phyloP scores from a whole-genome alignment of 1,284 basidiomycete species.

The Pseudozyma pruni region DNA sequence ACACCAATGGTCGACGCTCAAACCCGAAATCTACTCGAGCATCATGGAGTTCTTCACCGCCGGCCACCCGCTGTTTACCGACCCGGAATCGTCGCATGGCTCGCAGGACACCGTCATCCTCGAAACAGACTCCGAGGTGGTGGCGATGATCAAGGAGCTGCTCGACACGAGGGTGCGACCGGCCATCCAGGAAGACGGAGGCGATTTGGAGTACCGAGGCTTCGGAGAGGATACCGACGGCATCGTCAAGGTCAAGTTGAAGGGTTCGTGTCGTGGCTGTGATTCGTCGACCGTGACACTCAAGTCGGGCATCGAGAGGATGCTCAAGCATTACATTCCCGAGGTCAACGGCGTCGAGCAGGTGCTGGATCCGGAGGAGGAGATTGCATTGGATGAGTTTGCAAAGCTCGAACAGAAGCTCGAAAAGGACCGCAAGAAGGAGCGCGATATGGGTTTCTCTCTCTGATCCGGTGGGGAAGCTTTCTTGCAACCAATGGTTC shows the following conservation, averaged over 20 bases:
- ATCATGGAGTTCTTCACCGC: slow-evolving; percentile 98
- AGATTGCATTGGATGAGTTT: slow-evolving; percentile 88
- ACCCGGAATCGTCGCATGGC: slow-evolving; percentile 72
- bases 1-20: slow-evolving; percentile 86
- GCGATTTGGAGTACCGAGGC: slow-evolving; percentile 87
- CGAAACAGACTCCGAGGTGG: slow-evolving; percentile 94
- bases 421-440: slow-evolving; percentile 60
- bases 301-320: slow-evolving; percentile 81
- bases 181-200: slow-evolving; percentile 94
- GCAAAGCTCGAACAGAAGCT: slow-evolving; percentile 87
- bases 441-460: slow-evolving; percentile 56
- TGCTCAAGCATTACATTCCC: slow-evolving; percentile 99
- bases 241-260: slow-evolving; percentile 81
- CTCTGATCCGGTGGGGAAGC: no score
- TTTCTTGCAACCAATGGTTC: no score
- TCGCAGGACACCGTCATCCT: slow-evolving; percentile 95
- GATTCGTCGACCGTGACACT: slow-evolving; percentile 91
- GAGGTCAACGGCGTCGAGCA: slow-evolving; percentile 98
- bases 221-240: slow-evolving; percentile 72
- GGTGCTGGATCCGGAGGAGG: slow-evolving; percentile 90
- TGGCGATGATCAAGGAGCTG: slow-evolving; percentile 98
- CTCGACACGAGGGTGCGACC: slow-evolving; percentile 94
- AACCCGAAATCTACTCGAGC: slow-evolving; percentile 97
- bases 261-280: slow-evolving; percentile 96
- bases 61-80: slow-evolving; percentile 83